Evolutionary conservation across 164 flowering plant species (phyloP), one percentile per base, ranked within the genome.

Genomic region (Tetracentron sinense): DNA sequence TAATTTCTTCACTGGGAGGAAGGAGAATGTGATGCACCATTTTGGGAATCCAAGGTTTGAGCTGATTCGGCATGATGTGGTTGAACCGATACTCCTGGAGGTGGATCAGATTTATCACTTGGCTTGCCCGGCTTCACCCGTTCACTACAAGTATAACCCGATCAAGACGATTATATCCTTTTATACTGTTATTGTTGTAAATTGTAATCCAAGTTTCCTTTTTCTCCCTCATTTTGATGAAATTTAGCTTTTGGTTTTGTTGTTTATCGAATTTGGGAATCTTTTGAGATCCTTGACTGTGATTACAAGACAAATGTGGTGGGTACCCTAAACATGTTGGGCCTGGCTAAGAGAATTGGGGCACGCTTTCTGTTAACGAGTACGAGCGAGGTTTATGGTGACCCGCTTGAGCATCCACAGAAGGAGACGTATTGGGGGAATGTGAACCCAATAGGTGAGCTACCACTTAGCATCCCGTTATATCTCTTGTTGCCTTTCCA

Each of bases 101-200:
- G 98, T 92, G 38, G 98, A 92, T 82, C 97, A 92, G 79, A 92
- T 92, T 82, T 92, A 92, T 66, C 97, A 92, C 66, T 70, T 92
- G 71, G 97, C 97, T 55, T 93, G 98, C 66, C 97, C 98, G 5
- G 98, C 98, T 14, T 93, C 98, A 0, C 98, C 98, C 1, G 98
- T 93, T 64, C 97, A 93, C 69, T 93, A 93, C 73, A 93, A 93
- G 82, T 86, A 75, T 46, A 93, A 93, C 72, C 98, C 98, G 1
- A 83, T 92, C 75, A 92, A 92, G 81, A 92, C 98, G 0, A 90
- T 93, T 65, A 90, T 90, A 90, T 92, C 98, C 97, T 88, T 79
- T 6, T 53, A 3, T 21, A 23, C 1, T 53, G 46, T 49, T 35
- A 20, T 61, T 23, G 33, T 28, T 42, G 16, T 38, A 21, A 44